These are phyloP conservation scores for Paraphaeosphaeria minitans DNA, from an alignment of 2,329 filamentous ascomycete species.

Conservation along the genomic window DNA sequence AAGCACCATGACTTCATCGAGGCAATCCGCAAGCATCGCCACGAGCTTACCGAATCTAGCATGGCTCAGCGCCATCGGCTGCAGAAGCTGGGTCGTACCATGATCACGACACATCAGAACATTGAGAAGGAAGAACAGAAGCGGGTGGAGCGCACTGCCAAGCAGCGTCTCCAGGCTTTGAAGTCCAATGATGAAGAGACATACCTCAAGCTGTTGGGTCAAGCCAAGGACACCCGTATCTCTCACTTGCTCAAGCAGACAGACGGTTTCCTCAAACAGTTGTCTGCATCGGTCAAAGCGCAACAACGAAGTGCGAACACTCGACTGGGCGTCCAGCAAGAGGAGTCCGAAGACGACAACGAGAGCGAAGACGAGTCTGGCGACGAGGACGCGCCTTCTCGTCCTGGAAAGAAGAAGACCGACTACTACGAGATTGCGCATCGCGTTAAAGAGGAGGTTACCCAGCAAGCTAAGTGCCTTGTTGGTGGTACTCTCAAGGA, in stretches of 20 bases:
- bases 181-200: conserved; percentile 99
- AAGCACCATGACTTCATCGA: conserved; percentile 92
- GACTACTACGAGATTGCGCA: conserved; percentile 99
- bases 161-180: conserved; percentile 98
- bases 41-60: conserved; percentile 74
- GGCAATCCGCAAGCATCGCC: conserved; percentile 80
- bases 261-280: conserved; percentile 94
- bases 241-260: conserved; percentile 96
- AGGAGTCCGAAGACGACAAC: conserved; percentile 56
- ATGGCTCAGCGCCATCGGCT: conserved; percentile 72
- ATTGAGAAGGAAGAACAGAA: conserved; percentile 99
- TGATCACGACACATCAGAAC: conserved; percentile 88
- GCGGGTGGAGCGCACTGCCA: conserved; percentile 94
- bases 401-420: conserved; percentile 75
- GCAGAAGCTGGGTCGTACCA: conserved; percentile 85
- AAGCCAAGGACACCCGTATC: conserved; percentile 99
- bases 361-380: conserved; percentile 68
- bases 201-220: conserved; percentile 95
- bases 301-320: conserved; percentile 89
- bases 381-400: conserved; percentile 69
- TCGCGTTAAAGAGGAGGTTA: conserved; percentile 91
- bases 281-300: conserved; percentile 90
- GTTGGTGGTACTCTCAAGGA: conserved; percentile 94
- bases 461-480: conserved; percentile 78
- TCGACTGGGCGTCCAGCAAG: conserved; percentile 64